Evolutionary conservation across 192 early-diverging fungal species (phyloP).

Genomic region (Thoreauomyces humboldtii): DNA sequence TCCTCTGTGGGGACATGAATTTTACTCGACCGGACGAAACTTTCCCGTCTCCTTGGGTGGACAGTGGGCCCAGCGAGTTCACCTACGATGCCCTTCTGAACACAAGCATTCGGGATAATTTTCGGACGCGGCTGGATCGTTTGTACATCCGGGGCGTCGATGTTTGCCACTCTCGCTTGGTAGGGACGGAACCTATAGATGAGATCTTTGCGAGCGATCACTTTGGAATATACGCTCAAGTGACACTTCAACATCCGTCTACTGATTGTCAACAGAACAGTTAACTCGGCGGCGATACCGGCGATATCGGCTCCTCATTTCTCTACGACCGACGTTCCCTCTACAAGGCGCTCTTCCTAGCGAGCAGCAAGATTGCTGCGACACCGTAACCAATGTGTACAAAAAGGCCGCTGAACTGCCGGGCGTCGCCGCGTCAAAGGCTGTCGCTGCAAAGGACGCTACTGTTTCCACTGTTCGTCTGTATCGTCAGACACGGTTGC

Average conservation of each 20-base stretch:
- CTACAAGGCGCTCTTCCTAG: no score
- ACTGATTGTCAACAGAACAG: no score
- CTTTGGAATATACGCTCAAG: slow-evolving; percentile 9
- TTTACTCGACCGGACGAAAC: background rate
- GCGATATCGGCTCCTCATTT: no score
- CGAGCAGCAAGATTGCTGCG: no score
- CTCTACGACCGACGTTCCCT: no score
- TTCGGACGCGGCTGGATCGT: slow-evolving; percentile 8
- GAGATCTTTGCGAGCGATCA: slow-evolving; percentile 2
- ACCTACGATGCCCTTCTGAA: slow-evolving; percentile 5
- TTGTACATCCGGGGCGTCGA: background rate
- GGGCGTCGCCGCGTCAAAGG: no score
- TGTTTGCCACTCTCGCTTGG: background rate
- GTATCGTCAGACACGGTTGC: no score
- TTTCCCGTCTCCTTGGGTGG: slow-evolving; percentile 9
- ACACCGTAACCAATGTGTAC: no score
- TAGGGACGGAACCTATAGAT: slow-evolving; percentile 6
- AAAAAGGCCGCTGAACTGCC: no score
- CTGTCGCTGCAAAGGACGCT: no score
- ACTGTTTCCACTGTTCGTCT: no score
- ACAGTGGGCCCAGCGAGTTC: slow-evolving; percentile 5
- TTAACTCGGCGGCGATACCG: no score
- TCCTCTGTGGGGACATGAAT: slow-evolving; percentile 9
- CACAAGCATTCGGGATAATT: slow-evolving; percentile 10
- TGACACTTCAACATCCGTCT: background rate